phyloP scores from a whole-genome alignment of 805 yeast genomes.

The Ogataea methanolica region DNA sequence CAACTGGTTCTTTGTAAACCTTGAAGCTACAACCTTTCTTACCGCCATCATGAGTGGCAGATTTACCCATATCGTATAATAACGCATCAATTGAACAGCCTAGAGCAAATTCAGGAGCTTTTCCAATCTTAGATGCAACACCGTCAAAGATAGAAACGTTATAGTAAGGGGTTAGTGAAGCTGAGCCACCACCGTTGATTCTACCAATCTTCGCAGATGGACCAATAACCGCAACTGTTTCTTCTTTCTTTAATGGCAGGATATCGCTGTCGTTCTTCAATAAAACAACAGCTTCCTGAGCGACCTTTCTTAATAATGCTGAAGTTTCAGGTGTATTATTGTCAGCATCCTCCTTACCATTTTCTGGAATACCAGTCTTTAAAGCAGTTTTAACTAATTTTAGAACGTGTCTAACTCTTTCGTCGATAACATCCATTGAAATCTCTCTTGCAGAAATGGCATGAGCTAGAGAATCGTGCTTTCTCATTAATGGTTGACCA shows the following conservation, averaged over 20 bases:
- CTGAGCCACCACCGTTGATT: constrained; percentile 62
- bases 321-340: constrained; percentile 49
- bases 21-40: constrained; percentile 25
- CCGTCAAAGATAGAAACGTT: constrained; percentile 13
- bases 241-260: constrained; percentile 43
- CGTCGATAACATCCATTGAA: constrained; percentile 38
- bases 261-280: constrained; percentile 46
- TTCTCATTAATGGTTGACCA: constrained; percentile 50
- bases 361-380: constrained; percentile 38
- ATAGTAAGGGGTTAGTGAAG: constrained; percentile 32
- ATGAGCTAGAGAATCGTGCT: constrained; percentile 36
- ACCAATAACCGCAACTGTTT: constrained; percentile 51
- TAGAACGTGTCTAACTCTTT: constrained; percentile 45
- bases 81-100: constrained; percentile 29
- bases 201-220: constrained; percentile 50
- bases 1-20: constrained; percentile 27
- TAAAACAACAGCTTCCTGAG: constrained; percentile 50
- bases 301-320: constrained; percentile 38
- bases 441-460: constrained; percentile 42
- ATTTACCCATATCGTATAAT: constrained; percentile 12
- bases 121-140: constrained; percentile 18
- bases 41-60: constrained; percentile 17
- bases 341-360: constrained; percentile 33
- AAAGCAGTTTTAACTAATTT: constrained; percentile 41
- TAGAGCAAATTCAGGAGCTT: constrained; percentile 25